These are phyloP conservation scores for Leptographium galeiforme DNA, from an alignment of 2,329 filamentous ascomycete genomes.

Conservation along the genomic window DNA sequence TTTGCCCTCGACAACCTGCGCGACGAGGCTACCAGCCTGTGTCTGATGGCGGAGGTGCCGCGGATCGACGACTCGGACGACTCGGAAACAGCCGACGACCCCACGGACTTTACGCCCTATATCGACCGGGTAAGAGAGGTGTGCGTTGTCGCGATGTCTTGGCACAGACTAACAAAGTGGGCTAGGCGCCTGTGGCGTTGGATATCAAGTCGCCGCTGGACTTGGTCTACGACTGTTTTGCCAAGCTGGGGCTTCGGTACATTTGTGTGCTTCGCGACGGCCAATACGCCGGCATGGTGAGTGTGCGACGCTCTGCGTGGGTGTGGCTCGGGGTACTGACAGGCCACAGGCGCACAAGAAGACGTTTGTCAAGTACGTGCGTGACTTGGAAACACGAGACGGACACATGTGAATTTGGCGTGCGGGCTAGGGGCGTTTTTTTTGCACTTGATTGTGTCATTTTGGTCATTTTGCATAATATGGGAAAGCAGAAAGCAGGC, in stretches of 20 bases:
- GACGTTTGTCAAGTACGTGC: slow-evolving; percentile 87
- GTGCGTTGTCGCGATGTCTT: slow-evolving; percentile 5
- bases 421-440: background rate
- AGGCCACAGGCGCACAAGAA: slow-evolving; percentile 73
- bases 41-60: slow-evolving; percentile 64
- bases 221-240: slow-evolving; percentile 90
- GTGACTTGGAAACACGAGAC: slow-evolving; percentile 52
- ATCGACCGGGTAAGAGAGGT: slow-evolving; percentile 61
- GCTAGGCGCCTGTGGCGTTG: slow-evolving; percentile 60
- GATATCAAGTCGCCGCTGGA: slow-evolving; percentile 88
- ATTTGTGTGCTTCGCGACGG: slow-evolving; percentile 81
- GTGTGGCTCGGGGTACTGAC: background rate
- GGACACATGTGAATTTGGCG: slow-evolving; percentile 1
- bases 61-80: slow-evolving; percentile 53
- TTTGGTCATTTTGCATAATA: background rate
- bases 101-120: slow-evolving; percentile 76
- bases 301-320: slow-evolving; percentile 15
- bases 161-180: background rate
- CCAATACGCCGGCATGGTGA: slow-evolving; percentile 74
- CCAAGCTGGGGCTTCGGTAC: slow-evolving; percentile 83
- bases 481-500: too few relatives aligned
- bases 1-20: slow-evolving; percentile 77
- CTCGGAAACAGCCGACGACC: slow-evolving; percentile 33
- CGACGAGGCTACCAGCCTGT: slow-evolving; percentile 60
- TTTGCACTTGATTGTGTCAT: background rate